phyloP scores from a whole-genome alignment of 1,284 basidiomycete genomes.

The Veloboletus limbatus region DNA sequence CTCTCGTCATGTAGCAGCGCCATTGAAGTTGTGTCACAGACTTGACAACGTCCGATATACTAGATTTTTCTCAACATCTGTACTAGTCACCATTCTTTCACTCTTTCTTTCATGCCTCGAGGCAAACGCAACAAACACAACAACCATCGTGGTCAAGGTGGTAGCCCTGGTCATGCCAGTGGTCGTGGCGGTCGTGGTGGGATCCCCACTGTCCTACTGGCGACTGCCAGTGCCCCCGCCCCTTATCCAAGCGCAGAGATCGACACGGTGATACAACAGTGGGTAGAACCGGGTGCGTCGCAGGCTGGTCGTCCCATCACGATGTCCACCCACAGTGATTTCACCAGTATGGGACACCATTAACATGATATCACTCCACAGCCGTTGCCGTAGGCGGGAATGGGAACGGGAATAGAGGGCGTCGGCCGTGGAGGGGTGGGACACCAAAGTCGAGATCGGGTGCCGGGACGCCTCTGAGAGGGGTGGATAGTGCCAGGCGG shows the following conservation, averaged over 20 bases:
- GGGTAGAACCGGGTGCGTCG: constrained; percentile 22
- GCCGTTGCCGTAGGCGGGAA: neutral
- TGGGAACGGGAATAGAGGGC: constrained; percentile 4
- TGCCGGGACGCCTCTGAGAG: constrained; percentile 13
- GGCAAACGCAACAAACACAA: constrained; percentile 9
- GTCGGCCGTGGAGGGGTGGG: constrained; percentile 7
- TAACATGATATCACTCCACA: neutral
- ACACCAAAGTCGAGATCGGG: constrained; percentile 11
- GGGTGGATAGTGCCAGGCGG: constrained; percentile 7
- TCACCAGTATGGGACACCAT: constrained; percentile 4
- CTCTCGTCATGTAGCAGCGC: too few relatives aligned
- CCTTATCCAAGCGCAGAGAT: constrained; percentile 15
- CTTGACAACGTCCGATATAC: too few relatives aligned
- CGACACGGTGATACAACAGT: constrained; percentile 23
- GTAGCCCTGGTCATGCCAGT: constrained; percentile 1
- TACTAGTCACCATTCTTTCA: neutral
- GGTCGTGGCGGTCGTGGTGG: constrained; percentile 17
- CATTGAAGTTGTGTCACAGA: too few relatives aligned
- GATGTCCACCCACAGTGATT: neutral
- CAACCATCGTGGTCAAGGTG: constrained; percentile 1
- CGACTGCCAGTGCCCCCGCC: neutral
- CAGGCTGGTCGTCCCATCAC: neutral
- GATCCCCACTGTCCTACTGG: neutral
- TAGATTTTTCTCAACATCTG: too few relatives aligned
- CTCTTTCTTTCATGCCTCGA: constrained; percentile 19